Base-by-base conservation (phyloP, 768 basidiomycete genomes). In the Lyophyllum shimeji region DNA sequence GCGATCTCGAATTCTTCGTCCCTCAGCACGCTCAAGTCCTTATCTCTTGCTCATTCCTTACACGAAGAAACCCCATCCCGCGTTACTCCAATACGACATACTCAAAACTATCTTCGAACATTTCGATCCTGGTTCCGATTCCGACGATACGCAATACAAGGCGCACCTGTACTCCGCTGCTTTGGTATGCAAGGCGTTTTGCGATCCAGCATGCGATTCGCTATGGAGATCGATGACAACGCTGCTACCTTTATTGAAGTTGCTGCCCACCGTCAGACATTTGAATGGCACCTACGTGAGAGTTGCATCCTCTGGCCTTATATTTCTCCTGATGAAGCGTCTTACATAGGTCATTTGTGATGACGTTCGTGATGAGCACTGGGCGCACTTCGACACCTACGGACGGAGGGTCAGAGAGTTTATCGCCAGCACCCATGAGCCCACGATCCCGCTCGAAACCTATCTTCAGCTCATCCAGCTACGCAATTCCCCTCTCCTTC, bases 281-380 rank as follows among this genome's bases (percentile, higher is more conserved):
- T 24, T 53, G 3, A 18, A 47, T 40, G 45, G 52, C 6, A 15
- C 20, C 13, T 46, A 46, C 27, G 52, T 53, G 31, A 53, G 52
- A 46, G 18, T 20, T 6, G 13, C 2, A 33, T 29, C 33, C 3
- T 17, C 20, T n/a, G 42, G 9, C 7, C 17, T 7, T 31, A 37
- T 25, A 42, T 29, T 20, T 8, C 3, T 20, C 17, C 7, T 20
- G 1, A 29, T 25, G 17, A 17, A 18, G 2, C 27, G 51, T n/a
- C n/a, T n/a, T n/a, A 45, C 11, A 4, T 17, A 52, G 51, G 20
- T 33, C 12, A 6, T 52, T 31, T 43, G 43, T 21, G 27, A 27
- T 8, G n/a, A n/a, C 1, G 33, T 52, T 42, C 29, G 25, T 11
- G n/a, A 44, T n/a, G 11, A 44, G 4, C 11, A 37, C 15, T 37